phyloP scores from a whole-genome alignment of 805 yeast genomes.

The Saturnispora galanensis region DNA sequence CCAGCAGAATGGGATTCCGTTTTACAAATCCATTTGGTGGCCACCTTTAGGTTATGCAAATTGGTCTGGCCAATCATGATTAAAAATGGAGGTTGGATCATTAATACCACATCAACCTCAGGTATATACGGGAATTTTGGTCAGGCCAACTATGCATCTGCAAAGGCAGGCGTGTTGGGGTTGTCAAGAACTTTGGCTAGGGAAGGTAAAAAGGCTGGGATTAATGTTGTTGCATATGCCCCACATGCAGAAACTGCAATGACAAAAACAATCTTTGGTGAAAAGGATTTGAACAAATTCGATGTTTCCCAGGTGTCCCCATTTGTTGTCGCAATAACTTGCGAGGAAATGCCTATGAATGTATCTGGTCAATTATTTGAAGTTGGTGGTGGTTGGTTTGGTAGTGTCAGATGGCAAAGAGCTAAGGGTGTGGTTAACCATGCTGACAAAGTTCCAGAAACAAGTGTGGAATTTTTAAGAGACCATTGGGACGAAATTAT shows the following conservation, averaged over 20 bases:
- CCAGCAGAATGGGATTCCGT: conserved; percentile 79
- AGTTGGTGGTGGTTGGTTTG: conserved; percentile 96
- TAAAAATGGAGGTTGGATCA: conserved; percentile 66
- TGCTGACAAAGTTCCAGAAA: conserved; percentile 31
- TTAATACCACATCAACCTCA: conserved; percentile 89
- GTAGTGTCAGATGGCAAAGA: conserved; percentile 91
- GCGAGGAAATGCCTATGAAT: conserved; percentile 45
- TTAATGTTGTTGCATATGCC: conserved; percentile 75
- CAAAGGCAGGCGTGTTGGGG: conserved; percentile 83
- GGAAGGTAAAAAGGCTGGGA: conserved; percentile 77
- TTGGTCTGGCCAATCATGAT: conserved; percentile 88
- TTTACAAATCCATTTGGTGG: conserved; percentile 69
- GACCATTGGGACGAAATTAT: conserved; percentile 57
- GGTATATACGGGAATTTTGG: conserved; percentile 98
- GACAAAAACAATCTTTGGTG: conserved; percentile 82
- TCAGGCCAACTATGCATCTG: conserved; percentile 92
- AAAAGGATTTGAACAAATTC: conserved; percentile 71
- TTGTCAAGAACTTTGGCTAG: conserved; percentile 78
- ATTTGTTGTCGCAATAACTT: conserved; percentile 65
- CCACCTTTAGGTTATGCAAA: conserved; percentile 72
- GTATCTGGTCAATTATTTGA: conserved; percentile 79
- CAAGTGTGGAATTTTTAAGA: conserved; percentile 56
- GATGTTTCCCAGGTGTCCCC: conserved; percentile 91
- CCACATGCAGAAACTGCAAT: conserved; percentile 98
- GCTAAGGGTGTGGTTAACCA: conserved; percentile 71